Evolutionary conservation across 805 yeast species (phyloP).

Genomic region (Ogataea ganodermae): DNA sequence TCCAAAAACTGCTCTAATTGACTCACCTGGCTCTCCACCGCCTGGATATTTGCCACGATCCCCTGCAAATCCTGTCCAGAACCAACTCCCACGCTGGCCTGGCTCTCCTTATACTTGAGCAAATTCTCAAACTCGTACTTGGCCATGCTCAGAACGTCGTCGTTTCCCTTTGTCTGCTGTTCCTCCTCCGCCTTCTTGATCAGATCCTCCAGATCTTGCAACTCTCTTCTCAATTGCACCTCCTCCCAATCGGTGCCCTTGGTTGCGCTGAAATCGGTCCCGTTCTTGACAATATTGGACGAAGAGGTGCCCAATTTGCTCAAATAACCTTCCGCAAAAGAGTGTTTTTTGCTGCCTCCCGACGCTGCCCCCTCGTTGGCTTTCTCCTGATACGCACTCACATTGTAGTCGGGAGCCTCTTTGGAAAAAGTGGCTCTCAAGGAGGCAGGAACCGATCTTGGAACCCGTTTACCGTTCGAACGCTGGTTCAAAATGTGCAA

Average conservation of each 20-base stretch:
- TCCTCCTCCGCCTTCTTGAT: conserved; percentile 57
- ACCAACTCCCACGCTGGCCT: conserved; percentile 45
- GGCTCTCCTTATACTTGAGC: conserved; percentile 71
- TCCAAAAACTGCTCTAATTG: conserved; percentile 69
- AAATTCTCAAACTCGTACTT: conserved; percentile 79
- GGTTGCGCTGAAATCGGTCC: conserved; percentile 72
- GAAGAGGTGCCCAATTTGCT: conserved; percentile 54
- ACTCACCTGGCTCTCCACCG: conserved; percentile 74
- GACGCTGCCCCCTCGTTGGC: conserved; percentile 11
- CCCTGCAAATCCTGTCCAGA: conserved; percentile 46
- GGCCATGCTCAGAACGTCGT: conserved; percentile 32
- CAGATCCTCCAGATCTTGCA: conserved; percentile 71
- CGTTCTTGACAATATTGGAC: conserved; percentile 37
- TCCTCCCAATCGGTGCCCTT: conserved; percentile 93
- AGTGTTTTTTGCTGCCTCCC: conserved; percentile 27
- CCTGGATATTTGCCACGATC: conserved; percentile 61
- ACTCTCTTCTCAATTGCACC: conserved; percentile 76
- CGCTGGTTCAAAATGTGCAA: conserved; percentile 91
- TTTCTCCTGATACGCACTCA: conserved; percentile 30
- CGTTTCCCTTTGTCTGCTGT: conserved; percentile 37
- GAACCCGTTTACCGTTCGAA: conserved; percentile 74
- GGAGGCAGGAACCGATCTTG: conserved; percentile 92
- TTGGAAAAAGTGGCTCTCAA: conserved; percentile 89
- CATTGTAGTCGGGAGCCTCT: conserved; percentile 73
- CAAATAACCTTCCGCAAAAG: conserved; percentile 58